Evolutionary conservation across 192 early-diverging fungal species (phyloP), one percentile per base, ranked within the genome.

Genomic region (Piromyces sp.): DNA sequence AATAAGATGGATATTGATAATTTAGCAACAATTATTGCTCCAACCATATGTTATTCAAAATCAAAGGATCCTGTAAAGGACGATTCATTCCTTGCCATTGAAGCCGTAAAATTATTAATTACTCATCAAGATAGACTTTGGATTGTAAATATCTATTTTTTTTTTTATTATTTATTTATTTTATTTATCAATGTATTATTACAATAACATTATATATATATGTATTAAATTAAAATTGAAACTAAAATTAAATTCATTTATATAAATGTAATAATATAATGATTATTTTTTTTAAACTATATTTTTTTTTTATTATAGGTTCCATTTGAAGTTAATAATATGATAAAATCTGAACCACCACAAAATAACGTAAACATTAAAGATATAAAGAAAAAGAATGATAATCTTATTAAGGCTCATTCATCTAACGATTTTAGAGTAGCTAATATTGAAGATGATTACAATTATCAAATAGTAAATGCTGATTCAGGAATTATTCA

Each of bases 1-100:
- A 96, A 94, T 83, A 95, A 94, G 85, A 99, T 99, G 97, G 94
- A 95, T 85, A 85, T 95, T 6, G 91, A 90, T 42, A 99, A 98
- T 83, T 85, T 99, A 81, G 94, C 96, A 0, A 98, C 95, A 0
- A 95, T 99, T 1, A 94, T 99, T 80, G 92, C 95, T 17, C 97
- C 97, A 36, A 98, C 97, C 83, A 93, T 99, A 79, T 87, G 98
- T 33, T 95, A 94, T 84, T 91, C 93, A 17, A 94, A 94, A 83
- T 90, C 90, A 68, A 94, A 94, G 85, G 96, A 95, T 85, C 93
- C 95, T 11, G 85, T 87, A 28, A 91, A 94, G 30, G 92, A 92
- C 79, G 91, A 79, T 30, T 81, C 37, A 13, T 82, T 86, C 30
- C 80, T 86, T 80, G 87, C 86, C 14, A 85, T 89, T 26, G 83